Percentiles rank a stretch among this genome's conserved stretches.
Evolutionary conservation across 2,329 filamentous ascomycete genomes (phyloP).

Genomic region (Scedosporium aurantiacum): DNA sequence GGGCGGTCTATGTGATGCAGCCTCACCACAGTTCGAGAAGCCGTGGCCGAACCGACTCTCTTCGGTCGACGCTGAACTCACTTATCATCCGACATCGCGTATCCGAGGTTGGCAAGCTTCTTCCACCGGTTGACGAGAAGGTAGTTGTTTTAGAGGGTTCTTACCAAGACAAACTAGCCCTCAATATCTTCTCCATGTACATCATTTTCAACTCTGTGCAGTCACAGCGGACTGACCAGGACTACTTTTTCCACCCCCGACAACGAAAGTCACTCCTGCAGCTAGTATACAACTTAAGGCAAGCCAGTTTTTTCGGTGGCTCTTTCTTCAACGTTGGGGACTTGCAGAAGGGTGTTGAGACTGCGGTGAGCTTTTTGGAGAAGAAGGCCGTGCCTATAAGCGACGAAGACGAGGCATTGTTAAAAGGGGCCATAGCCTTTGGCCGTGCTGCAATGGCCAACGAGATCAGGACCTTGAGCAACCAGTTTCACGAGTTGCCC

Average conservation of each 20-base stretch:
- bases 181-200: constrained; percentile 77
- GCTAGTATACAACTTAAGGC: constrained; percentile 67
- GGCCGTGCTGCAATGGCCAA: constrained; percentile 51
- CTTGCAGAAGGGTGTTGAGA: constrained; percentile 52
- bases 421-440: constrained; percentile 54
- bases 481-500: constrained; percentile 65
- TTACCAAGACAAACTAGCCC: constrained; percentile 70
- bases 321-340: constrained; percentile 59
- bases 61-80: constrained; percentile 61
- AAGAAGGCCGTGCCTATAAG: constrained; percentile 50
- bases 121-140: constrained; percentile 64
- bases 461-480: constrained; percentile 54
- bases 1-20: constrained; percentile 62
- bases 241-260: constrained; percentile 79
- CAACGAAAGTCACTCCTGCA: constrained; percentile 56
- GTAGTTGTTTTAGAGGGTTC: constrained; percentile 68
- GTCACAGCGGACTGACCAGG: constrained; percentile 69
- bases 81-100: constrained; percentile 72
- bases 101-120: constrained; percentile 54
- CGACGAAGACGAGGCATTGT: constrained; percentile 45
- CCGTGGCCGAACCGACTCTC: constrained; percentile 34
- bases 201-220: constrained; percentile 80
- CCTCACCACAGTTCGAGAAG: constrained; percentile 30
- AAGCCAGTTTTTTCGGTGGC: constrained; percentile 77
- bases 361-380: constrained; percentile 55